phyloP scores from a whole-genome alignment of 2,329 filamentous ascomycete genomes.

The Zasmidium angulare region DNA sequence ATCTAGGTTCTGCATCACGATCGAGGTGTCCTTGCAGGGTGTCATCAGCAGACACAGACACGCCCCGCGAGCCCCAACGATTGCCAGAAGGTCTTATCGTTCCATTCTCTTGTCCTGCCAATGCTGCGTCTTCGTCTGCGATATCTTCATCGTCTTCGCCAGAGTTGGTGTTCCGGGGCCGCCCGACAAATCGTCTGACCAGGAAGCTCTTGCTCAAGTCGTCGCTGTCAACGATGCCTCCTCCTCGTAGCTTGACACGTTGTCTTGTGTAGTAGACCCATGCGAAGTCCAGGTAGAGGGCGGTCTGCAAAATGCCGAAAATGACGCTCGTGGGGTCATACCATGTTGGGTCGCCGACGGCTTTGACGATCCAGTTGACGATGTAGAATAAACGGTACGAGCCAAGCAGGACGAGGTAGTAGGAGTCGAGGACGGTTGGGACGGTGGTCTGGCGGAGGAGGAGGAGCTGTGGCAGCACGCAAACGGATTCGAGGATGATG shows the following conservation, averaged over 20 bases:
- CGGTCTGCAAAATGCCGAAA: conserved; percentile 86
- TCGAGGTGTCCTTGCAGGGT: conserved; percentile 40
- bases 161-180: conserved; percentile 33
- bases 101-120: conserved; percentile 40
- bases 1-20: conserved; percentile 28
- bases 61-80: conserved; percentile 58
- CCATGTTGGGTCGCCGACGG: conserved; percentile 56
- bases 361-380: conserved; percentile 75
- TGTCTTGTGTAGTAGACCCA: conserved; percentile 96
- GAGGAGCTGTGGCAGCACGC: conserved; percentile 85
- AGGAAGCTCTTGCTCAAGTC: conserved; percentile 85
- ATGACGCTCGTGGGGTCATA: conserved; percentile 69
- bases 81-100: conserved; percentile 37
- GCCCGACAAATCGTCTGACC: conserved; percentile 73
- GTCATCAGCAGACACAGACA: conserved; percentile 62
- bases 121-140: conserved; percentile 61
- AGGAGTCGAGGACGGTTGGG: conserved; percentile 95
- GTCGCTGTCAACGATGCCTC: conserved; percentile 85
- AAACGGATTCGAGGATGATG: conserved; percentile 86
- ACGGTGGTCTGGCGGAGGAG: conserved; percentile 92
- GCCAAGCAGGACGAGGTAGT: conserved; percentile 84
- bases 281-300: conserved; percentile 88
- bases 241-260: conserved; percentile 86
- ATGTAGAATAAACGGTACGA: conserved; percentile 88
- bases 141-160: conserved; percentile 49